phyloP scores from a whole-genome alignment of 768 basidiomycete genomes.

The Cubamyces sp. region DNA sequence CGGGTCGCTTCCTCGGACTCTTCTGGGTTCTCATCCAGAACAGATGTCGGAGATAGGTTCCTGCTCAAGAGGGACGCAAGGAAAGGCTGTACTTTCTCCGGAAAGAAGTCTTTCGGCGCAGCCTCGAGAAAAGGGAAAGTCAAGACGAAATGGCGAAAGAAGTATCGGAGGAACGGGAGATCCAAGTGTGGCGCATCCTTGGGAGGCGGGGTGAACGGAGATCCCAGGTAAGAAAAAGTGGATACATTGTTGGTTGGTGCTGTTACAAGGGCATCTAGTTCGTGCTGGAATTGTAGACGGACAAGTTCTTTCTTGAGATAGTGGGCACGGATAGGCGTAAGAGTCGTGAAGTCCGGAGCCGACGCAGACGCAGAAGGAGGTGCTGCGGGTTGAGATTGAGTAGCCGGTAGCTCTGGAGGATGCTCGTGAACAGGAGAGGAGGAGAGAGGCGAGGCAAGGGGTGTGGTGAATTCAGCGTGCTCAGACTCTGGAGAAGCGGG shows the following conservation, averaged over 20 bases:
- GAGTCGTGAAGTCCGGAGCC: constrained; percentile 32
- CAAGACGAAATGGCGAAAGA: constrained; percentile 91
- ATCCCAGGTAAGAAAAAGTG: constrained; percentile 85
- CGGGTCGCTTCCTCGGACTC: constrained; percentile 62
- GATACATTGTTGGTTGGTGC: constrained; percentile 53
- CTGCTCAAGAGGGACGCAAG: constrained; percentile 79
- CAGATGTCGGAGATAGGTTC: constrained; percentile 67
- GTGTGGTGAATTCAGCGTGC: constrained; percentile 20
- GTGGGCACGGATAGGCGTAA: constrained; percentile 91
- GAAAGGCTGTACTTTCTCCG: constrained; percentile 94
- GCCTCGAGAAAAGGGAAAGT: constrained; percentile 94
- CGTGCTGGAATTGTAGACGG: constrained; percentile 80
- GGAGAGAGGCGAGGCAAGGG: constrained; percentile 25
- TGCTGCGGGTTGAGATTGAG: not conserved
- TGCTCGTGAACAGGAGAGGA: constrained; percentile 15
- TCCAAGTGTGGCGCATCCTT: constrained; percentile 62
- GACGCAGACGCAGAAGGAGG: not conserved
- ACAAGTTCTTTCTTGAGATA: constrained; percentile 98
- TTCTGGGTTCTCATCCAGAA: constrained; percentile 58
- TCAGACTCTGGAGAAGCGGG: constrained; percentile 17
- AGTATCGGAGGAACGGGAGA: constrained; percentile 85
- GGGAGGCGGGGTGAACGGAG: constrained; percentile 79
- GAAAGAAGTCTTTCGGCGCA: constrained; percentile 91
- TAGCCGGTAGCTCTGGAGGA: constrained; percentile 1
- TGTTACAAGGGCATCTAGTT: constrained; percentile 70